Evolutionary conservation across 805 yeast species (phyloP), one percentile per base, ranked within the genome.

Genomic region (Saturnispora sanitii): DNA sequence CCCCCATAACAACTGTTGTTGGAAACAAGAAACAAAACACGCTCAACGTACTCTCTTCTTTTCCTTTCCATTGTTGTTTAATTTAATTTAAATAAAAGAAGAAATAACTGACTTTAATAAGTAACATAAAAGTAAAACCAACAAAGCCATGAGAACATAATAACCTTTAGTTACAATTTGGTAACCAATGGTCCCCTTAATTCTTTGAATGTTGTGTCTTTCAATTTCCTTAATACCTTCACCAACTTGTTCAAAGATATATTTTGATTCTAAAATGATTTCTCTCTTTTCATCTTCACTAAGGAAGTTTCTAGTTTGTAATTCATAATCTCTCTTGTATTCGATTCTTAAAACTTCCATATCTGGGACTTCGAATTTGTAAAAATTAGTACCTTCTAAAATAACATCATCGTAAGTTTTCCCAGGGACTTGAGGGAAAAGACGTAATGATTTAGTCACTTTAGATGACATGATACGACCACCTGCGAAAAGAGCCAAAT

Each of bases 401-500:
- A 75, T 70, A 36, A 81, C 70, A 41, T 82, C 85, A 37, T 71
- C 79, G 40, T 75, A 76, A n/a, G 73, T 58, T 49, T 75, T 66
- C 21, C 84, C 85, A 41, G 73, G 73, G 35, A 79, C 73, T 49
- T 79, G 78, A 8, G 94, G 94, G 68, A 82, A 82, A 42, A 83
- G 60, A 2, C 87, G 84, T 5, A 79, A 63, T 19, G 86, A 79
- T 52, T 71, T 74, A 38, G 78, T 66, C 22, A 84, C 60, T 15
- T 77, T 72, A 0, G 87, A 77, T 45, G 79, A 65, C 75, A 85
- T 70, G 26, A 84, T 67, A 47, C 78, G 68, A 15, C 94, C 94
- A 38, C 95, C 95, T 2, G 94, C 94, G 64, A 84, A 84, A 38
- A 84, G 68, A 0, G 92, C 94, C 54, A 84, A 63, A 60, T 84